Base-by-base conservation (phyloP, 2,329 filamentous ascomycete species). In the Cylindrodendrum hubeiense region DNA sequence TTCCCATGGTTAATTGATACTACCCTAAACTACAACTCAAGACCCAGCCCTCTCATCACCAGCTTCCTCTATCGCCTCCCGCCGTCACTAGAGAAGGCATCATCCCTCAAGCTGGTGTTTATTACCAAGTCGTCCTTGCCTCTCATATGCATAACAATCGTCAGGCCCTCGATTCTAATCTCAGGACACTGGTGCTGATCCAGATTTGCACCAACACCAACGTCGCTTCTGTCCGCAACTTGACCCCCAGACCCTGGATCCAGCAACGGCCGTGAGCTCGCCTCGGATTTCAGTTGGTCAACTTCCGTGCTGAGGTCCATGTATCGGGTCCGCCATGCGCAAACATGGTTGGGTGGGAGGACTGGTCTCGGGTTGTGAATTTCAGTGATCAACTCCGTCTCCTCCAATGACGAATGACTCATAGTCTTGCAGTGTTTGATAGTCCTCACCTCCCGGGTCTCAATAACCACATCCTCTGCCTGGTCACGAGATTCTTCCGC, bases 121-220 rank as follows among this genome's bases (percentile, higher is more conserved):
- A 87, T 83, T 50, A 86, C 80, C 70, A 87, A 69, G 65, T 87
- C 85, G 51, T 86, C 84, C 73, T 80, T 83, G 47, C 81, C 80
- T 69, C 75, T 82, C 70, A 85, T 75, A 74, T 86, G 85, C 74
- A 87, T 77, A 50, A 86, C 81, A 64, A 86, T 83, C 6, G 84
- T 87, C 55, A 87, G 71, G 12, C 84, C 84, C 63, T 84, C 79
- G 30, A 87, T 81, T 17, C 80, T 81, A 49, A 83, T 67, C 24
- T 83, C 79, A 17, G 78, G 78, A 37, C 78, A 77, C 8, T 74
- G 71, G 22, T 75, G 67, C 21, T 60, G 66, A 19, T 13, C 47
- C 8, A 60, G 41, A 13, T 69, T 59, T 8, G 60, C 67, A 6
- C 68, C 72, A 56, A 75, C 62, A 43, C 66, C 65, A 17, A 71